A percentile compares a stretch with the other conserved stretches of the same genome.
Evolutionary conservation across 2,329 filamentous ascomycete genomes (phyloP).

Genomic region (Elsinoe perseae): DNA sequence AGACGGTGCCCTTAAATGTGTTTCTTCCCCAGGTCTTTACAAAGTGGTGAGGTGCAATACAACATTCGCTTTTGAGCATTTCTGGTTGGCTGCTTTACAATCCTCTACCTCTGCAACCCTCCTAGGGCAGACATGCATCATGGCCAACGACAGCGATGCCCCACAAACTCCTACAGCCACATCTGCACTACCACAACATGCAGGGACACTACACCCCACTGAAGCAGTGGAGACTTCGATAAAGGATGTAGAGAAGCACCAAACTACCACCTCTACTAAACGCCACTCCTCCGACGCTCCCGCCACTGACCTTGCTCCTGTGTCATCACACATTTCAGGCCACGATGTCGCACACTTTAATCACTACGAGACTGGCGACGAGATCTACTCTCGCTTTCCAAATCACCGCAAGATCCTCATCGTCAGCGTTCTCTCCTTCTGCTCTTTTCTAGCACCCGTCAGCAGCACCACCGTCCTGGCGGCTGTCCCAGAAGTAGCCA

Average conservation of each 20-base stretch:
- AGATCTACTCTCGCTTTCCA: slow-evolving; percentile 58
- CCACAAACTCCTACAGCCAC: background rate
- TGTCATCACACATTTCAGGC: slow-evolving; percentile 20
- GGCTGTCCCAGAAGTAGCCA: slow-evolving; percentile 65
- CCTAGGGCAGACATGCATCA: background rate
- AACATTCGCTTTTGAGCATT: background rate
- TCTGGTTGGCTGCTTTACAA: background rate
- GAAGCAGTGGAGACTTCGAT: background rate
- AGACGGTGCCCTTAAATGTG: background rate
- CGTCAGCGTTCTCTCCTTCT: slow-evolving; percentile 62
- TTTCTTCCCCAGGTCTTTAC: background rate
- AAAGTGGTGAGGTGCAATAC: background rate
- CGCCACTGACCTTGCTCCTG: slow-evolving; percentile 16
- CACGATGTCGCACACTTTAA: slow-evolving; percentile 23
- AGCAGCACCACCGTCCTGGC: slow-evolving; percentile 66
- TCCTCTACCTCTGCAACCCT: background rate
- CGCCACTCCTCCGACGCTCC: background rate
- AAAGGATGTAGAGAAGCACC: background rate
- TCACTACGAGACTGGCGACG: slow-evolving; percentile 41
- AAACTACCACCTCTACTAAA: background rate
- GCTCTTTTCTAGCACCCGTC: slow-evolving; percentile 67
- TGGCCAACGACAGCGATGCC: background rate
- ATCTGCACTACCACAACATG: background rate
- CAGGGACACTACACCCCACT: background rate
- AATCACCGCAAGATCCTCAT: slow-evolving; percentile 57